These are phyloP conservation scores for Calycina marina DNA, from an alignment of 2,329 filamentous ascomycete species.

Conservation along the genomic window DNA sequence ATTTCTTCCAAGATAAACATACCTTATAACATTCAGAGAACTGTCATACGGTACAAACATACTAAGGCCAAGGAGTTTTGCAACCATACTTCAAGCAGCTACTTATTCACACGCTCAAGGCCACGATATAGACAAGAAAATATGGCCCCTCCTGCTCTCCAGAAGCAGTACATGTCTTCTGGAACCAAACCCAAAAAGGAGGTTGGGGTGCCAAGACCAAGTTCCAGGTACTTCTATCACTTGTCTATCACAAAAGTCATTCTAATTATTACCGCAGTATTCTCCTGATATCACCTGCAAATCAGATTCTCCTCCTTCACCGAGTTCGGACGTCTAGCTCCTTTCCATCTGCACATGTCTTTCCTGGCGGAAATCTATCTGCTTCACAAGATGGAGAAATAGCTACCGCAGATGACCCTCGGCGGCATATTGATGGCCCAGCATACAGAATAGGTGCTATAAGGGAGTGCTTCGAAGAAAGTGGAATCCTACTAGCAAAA, in stretches of 20 bases:
- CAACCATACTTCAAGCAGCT: no score
- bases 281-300: constrained; percentile 68
- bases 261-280: constrained; percentile 37
- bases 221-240: constrained; percentile 36
- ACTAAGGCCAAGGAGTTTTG: no score
- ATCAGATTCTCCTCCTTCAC: constrained; percentile 78
- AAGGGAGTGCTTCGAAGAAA: constrained; percentile 89
- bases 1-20: no score
- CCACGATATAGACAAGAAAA: no score
- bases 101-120: no score
- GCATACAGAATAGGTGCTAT: constrained; percentile 74
- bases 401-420: constrained; percentile 30
- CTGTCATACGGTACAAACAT: no score
- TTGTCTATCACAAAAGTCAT: constrained; percentile 1
- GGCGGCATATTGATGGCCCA: constrained; percentile 53
- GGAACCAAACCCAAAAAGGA: constrained; percentile 14
- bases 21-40: no score
- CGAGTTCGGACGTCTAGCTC: constrained; percentile 69
- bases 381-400: constrained; percentile 56
- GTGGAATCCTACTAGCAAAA: constrained; percentile 58
- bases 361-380: constrained; percentile 79
- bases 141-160: constrained; percentile 11
- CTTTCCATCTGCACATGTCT: constrained; percentile 88
- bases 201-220: constrained; percentile 40
- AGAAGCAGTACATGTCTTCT: constrained; percentile 21